Base-by-base conservation (phyloP, 306 rosid genomes). In the Prunus mume region DNA sequence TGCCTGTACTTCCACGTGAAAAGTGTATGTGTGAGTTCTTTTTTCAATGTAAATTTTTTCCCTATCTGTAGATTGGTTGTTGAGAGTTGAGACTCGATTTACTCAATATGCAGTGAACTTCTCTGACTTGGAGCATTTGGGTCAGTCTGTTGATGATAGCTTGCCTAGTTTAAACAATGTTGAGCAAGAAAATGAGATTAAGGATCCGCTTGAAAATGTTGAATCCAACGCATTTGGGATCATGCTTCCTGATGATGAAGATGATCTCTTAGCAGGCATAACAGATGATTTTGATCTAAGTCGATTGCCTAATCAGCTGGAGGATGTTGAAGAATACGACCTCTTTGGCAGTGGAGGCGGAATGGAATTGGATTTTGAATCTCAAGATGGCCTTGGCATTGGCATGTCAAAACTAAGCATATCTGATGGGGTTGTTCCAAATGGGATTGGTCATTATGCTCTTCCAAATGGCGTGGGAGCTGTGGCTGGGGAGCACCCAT, bases 401-500 rank as follows among this genome's bases (percentile, higher is more conserved):
- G 87, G 91, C 64, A n/a, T 91, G 76, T 88, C 96, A 55, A 91
- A 85, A 73, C 71, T 93, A 73, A 80, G 85, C 84, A 15, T 93
- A 56, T 83, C 88, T 24, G 96, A 88, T 79, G 90, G 83, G 75
- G 68, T 78, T 76, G 15, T 81, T 82, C 80, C 88, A 20, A 88
- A 90, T 82, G 91, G 93, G 15, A 79, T 89, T 76, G 83, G 84
- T 81, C 86, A 76, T 49, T 87, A 72, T 84, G 81, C 90, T 30
- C 90, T 91, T 54, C 83, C 91, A 54, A 93, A 93, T 83, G 90
- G 98, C 2, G 89, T 77, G 72, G 98, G 89, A 76, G 68, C 98
- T n/a, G 87, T 91, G 79, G 97, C 93, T 65, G 98, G 97, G 60
- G 98, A 93, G 84, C 98, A 93, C 85, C 98, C 98, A 5, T 93